These are phyloP conservation scores for Kwoniella heveanensis DNA, from an alignment of 768 basidiomycete species.

Conservation along the genomic window DNA sequence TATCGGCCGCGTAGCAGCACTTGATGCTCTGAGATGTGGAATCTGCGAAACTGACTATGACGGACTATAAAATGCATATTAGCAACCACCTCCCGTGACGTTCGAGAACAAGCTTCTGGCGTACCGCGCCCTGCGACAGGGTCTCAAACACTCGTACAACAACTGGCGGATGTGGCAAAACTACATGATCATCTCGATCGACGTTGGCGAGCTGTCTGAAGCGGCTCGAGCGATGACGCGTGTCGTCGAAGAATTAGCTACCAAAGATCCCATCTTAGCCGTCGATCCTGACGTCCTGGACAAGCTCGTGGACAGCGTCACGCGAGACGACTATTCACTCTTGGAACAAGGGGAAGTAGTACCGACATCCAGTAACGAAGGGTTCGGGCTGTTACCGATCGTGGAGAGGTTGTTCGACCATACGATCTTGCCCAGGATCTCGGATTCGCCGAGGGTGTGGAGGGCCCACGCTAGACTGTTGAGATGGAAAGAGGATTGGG, in stretches of 20 bases:
- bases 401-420: constrained; percentile 74
- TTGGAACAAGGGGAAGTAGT: constrained; percentile 23
- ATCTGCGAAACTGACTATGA: too few species aligned
- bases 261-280: constrained; percentile 59
- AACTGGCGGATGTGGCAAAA: constrained; percentile 99
- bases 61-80: too few species aligned
- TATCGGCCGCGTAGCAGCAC: too few species aligned
- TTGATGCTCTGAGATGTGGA: too few species aligned
- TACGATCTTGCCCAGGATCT: constrained; percentile 78
- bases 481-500: constrained; percentile 71
- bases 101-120: constrained; percentile 75
- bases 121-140: constrained; percentile 87
- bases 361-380: constrained; percentile 64
- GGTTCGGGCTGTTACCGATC: constrained; percentile 67
- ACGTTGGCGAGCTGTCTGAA: constrained; percentile 89
- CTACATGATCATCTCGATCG: constrained; percentile 90
- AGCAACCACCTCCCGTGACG: constrained; percentile 43
- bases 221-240: constrained; percentile 79
- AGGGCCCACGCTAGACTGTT: constrained; percentile 78
- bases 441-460: constrained; percentile 72
- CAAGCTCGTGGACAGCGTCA: constrained; percentile 83
- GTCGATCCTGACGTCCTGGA: constrained; percentile 89
- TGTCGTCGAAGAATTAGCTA: constrained; percentile 67
- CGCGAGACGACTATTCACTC: constrained; percentile 58
- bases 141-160: constrained; percentile 77